phyloP scores from a whole-genome alignment of 306 rosid genomes.

The Carpinus viminea region DNA sequence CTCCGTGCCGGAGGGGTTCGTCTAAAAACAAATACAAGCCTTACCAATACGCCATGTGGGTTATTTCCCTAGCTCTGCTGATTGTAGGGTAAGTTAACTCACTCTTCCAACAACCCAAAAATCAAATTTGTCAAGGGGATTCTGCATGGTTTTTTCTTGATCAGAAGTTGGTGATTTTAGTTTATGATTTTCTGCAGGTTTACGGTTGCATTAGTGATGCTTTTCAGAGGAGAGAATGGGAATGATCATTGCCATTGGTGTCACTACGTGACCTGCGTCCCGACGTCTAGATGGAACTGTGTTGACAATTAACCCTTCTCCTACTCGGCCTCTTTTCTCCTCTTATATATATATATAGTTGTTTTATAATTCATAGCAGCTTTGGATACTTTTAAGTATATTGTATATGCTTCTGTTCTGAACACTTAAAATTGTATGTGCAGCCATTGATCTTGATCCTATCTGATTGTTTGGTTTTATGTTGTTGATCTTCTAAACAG shows the following conservation, averaged over 20 bases:
- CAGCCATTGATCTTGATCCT: neutral
- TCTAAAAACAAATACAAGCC: slow-evolving; percentile 64
- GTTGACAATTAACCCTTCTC: slow-evolving; percentile 28
- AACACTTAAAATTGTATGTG: neutral
- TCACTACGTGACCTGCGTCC: slow-evolving; percentile 67
- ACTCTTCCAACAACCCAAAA: neutral
- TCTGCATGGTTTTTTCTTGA: too few species aligned
- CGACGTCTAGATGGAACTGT: slow-evolving; percentile 73
- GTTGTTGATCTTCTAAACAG: neutral
- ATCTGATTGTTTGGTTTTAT: neutral
- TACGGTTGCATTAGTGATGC: slow-evolving; percentile 55
- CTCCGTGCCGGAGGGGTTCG: slow-evolving; percentile 47
- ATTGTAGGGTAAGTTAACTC: slow-evolving; percentile 54
- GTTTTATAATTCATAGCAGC: neutral
- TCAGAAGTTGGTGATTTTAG: too few species aligned
- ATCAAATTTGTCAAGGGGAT: too few species aligned
- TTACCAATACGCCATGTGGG: slow-evolving; percentile 71
- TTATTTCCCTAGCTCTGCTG: slow-evolving; percentile 51
- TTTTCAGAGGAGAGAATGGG: slow-evolving; percentile 57
- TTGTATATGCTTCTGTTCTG: neutral
- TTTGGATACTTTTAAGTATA: neutral
- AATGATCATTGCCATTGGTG: slow-evolving; percentile 79
- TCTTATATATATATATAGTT: slow-evolving; percentile 12
- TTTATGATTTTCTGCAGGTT: slow-evolving; percentile 40
- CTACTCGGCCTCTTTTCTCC: neutral